phyloP scores from a whole-genome alignment of 2,329 filamentous ascomycete genomes.

The Zasmidium angulare region DNA sequence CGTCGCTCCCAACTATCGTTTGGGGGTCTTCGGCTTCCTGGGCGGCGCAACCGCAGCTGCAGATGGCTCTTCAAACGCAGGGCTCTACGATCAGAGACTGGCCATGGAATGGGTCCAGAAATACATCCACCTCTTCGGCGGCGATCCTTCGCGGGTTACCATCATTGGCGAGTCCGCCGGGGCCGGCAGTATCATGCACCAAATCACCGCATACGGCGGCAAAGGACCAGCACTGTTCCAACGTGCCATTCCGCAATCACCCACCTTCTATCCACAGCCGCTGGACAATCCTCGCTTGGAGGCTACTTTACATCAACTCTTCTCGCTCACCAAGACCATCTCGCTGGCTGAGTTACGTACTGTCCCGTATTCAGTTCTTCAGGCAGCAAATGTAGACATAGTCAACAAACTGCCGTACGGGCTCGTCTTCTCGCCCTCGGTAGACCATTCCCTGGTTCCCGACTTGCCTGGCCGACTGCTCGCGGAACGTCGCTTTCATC shows the following conservation, averaged over 20 bases:
- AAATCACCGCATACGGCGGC: constrained; percentile 29
- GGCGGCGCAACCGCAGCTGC: constrained; percentile 44
- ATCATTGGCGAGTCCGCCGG: constrained; percentile 43
- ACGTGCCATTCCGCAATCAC: constrained; percentile 48
- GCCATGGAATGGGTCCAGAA: constrained; percentile 57
- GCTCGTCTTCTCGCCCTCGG: constrained; percentile 46
- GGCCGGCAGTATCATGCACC: constrained; percentile 41
- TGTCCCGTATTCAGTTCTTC: constrained; percentile 41
- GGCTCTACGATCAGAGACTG: constrained; percentile 54
- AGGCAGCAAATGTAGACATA: constrained; percentile 47
- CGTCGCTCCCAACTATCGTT: constrained; percentile 34
- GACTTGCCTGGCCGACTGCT: constrained; percentile 47
- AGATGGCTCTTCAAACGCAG: constrained; percentile 48
- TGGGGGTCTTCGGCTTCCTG: constrained; percentile 51
- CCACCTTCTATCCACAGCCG: constrained; percentile 48
- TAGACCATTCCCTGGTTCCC: constrained; percentile 51
- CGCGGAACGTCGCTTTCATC: constrained; percentile 45
- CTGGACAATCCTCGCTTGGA: constrained; percentile 44
- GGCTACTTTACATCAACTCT: too few species aligned
- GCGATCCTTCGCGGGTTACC: constrained; percentile 47
- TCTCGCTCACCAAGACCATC: too few species aligned
- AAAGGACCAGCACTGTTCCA: constrained; percentile 58
- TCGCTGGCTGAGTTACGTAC: constrained; percentile 42
- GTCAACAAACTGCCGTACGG: constrained; percentile 44
- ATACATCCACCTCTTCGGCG: constrained; percentile 47